Conservation (phyloP, 1,284 basidiomycete genomes). For the Cryptococcus sp. region DNA sequence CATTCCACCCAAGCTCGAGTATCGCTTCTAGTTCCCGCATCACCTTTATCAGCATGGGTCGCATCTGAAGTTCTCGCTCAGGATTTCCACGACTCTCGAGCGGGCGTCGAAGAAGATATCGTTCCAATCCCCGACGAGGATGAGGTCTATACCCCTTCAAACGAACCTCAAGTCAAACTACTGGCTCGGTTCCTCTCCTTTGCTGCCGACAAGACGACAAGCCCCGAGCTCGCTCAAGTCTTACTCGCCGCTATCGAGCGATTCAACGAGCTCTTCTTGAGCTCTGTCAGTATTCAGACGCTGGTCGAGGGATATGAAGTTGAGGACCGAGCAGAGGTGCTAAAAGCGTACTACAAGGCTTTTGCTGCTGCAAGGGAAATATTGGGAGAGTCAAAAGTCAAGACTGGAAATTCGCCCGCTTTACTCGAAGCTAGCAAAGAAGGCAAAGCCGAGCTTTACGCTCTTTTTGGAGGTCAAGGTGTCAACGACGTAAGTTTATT, state of each 20-base stretch:
- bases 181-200: conserved; percentile 74
- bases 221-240: conserved; percentile 61
- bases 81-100: conserved; percentile 68
- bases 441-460: conserved; percentile 77
- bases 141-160: conserved; percentile 24
- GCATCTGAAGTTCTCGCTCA: conserved; percentile 80
- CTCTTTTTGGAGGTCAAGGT: conserved; percentile 97
- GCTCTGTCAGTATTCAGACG: conserved; percentile 60
- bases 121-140: conserved; percentile 49
- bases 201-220: conserved; percentile 59
- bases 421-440: conserved; percentile 67
- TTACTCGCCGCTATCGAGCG: conserved; percentile 67
- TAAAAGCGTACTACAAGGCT: conserved; percentile 76
- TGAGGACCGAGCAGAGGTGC: conserved; percentile 69
- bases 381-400: conserved; percentile 55
- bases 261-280: conserved; percentile 74
- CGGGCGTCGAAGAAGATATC: conserved; percentile 34
- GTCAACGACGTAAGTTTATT: conserved; percentile 68
- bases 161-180: conserved; percentile 67
- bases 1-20: conserved; percentile 50
- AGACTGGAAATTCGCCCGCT: conserved; percentile 64
- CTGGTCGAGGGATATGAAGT: conserved; percentile 70
- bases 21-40: conserved; percentile 75
- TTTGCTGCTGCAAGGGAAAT: conserved; percentile 66
- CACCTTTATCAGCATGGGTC: conserved; percentile 71